Evolutionary conservation across 139 green algal species (phyloP).

Genomic region (Haematococcus lacustris): DNA sequence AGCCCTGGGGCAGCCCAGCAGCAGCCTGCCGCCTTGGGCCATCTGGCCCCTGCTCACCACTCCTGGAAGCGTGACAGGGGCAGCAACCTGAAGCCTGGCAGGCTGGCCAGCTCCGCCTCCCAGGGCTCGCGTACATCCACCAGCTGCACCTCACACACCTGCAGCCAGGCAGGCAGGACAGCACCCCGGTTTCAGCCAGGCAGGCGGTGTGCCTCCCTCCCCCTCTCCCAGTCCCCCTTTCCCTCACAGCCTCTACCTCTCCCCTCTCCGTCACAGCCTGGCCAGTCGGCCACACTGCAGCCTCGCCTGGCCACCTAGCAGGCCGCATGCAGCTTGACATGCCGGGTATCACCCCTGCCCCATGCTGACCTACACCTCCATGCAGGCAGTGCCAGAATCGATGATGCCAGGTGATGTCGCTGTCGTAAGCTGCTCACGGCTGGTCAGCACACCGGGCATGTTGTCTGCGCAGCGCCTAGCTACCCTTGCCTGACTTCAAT

Average conservation of each 20-base stretch:
- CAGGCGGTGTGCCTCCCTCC: not conserved
- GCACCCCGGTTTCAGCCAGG: not conserved
- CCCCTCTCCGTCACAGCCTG: not conserved
- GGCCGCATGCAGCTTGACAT: not conserved
- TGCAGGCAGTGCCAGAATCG: too few relatives aligned
- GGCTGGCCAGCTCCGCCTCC: conserved; percentile 13
- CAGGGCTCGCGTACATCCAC: conserved; percentile 30
- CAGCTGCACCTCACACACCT: conserved; percentile 12
- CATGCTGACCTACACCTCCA: too few relatives aligned
- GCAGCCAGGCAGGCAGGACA: not conserved
- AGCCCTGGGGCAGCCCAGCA: too few relatives aligned
- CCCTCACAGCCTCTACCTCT: too few relatives aligned
- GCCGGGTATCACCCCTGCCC: too few relatives aligned
- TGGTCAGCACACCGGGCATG: too few relatives aligned
- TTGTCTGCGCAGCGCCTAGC: too few relatives aligned
- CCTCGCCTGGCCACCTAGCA: not conserved
- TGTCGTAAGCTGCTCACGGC: too few relatives aligned
- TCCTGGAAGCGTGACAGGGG: conserved; percentile 9
- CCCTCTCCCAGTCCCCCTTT: not conserved
- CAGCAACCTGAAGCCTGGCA: conserved; percentile 25
- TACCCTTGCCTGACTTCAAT: too few relatives aligned
- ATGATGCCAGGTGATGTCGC: too few relatives aligned
- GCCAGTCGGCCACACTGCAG: not conserved
- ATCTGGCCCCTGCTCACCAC: not conserved
- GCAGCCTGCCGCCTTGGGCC: not conserved